Evolutionary conservation across 495 filamentous ascomycete species (phyloP), one percentile per base, ranked within the genome.

Genomic region (Aspergillus avenaceus): DNA sequence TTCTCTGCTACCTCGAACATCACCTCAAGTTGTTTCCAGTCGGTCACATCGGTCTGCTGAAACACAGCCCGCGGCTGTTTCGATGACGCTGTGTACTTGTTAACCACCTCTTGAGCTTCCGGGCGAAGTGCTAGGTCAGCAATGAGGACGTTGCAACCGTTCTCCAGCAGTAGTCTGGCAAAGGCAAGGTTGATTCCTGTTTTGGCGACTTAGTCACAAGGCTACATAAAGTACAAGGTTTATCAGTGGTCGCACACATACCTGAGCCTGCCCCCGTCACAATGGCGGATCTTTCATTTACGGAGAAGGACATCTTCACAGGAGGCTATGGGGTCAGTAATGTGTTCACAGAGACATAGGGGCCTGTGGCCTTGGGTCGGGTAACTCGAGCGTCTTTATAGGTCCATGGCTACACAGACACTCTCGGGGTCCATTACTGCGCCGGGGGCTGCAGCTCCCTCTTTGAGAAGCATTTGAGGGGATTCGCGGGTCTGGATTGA

Each of bases 181-280:
- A 87, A 87, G 48, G 66, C 67, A 45, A 84, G 73, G 62, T 85
- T 85, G 50, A 72, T 74, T 31, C 69, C 68, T 69, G 41, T 13
- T 44, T 13, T 22, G 4, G 8, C 25, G 16, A 9, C 6, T 59
- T 54, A 54, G 45, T 25, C 25, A 25, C 25, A 22, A 22, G 9
- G 21, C 22, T 27, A 23, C 14, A 18, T 38, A 7, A 4, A 19
- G 14, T 32, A 45, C 14, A 38, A 21, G 34, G 21, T 13, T 13
- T 12, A 19, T 16, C 19, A 34, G 14, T 22, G 8, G n/a, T 18
- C 19, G 1, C 26, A 12, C 16, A 61, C 66, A 46, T 69, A 84
- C 84, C 84, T 45, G 84, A 87, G 47, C 85, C 85, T 32, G 82
- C 84, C 6, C 85, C 85, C 23, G 85, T 88, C 18, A 87, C 68